Conservation (phyloP, 2,329 filamentous ascomycete species). For the Fusarium sp. region DNA sequence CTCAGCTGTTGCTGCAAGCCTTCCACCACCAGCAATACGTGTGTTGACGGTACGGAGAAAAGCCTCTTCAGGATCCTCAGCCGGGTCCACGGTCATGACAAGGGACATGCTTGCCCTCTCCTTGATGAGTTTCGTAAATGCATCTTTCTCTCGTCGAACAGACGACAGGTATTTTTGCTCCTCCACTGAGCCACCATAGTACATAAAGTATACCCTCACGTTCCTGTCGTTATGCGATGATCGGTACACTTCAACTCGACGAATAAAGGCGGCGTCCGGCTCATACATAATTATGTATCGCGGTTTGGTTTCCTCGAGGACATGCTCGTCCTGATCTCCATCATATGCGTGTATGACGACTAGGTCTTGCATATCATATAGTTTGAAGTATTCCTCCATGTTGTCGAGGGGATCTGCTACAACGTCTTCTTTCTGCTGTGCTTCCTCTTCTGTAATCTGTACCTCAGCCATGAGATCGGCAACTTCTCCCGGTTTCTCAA, state of each 20-base stretch:
- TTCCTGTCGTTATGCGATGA: constrained; percentile 91
- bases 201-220: constrained; percentile 95
- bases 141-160: constrained; percentile 94
- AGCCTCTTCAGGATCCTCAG: constrained; percentile 85
- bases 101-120: constrained; percentile 94
- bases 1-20: constrained; percentile 82
- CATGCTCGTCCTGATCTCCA: constrained; percentile 93
- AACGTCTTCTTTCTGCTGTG: constrained; percentile 79
- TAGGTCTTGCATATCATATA: constrained; percentile 91
- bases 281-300: constrained; percentile 99
- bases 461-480: constrained; percentile 85
- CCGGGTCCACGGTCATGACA: constrained; percentile 78
- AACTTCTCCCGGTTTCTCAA: constrained; percentile 86
- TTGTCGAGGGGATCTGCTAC: constrained; percentile 82
- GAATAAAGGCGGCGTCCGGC: constrained; percentile 92
- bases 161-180: constrained; percentile 92
- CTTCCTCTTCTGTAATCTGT: constrained; percentile 80
- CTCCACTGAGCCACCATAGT: constrained; percentile 93
- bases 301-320: constrained; percentile 93
- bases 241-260: constrained; percentile 93
- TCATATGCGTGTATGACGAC: constrained; percentile 93
- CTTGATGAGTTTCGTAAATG: constrained; percentile 93
- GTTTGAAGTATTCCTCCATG: constrained; percentile 90
- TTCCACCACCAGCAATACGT: constrained; percentile 91
- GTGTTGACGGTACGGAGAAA: constrained; percentile 97